phyloP scores from a whole-genome alignment of 2,329 filamentous ascomycete genomes.

The Bisporella sp. region DNA sequence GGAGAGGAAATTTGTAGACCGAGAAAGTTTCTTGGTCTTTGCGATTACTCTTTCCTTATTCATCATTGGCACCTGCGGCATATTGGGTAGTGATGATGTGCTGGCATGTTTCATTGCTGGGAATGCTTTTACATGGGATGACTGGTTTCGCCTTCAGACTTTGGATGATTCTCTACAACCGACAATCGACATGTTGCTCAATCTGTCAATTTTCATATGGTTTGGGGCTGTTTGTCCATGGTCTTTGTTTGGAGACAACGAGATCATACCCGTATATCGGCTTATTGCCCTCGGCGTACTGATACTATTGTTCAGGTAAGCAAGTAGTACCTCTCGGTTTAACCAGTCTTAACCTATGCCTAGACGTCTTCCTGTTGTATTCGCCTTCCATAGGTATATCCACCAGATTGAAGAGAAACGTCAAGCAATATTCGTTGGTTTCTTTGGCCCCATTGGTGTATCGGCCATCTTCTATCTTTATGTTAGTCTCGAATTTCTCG shows the following conservation, averaged over 20 bases:
- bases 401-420: slow-evolving; percentile 68
- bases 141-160: slow-evolving; percentile 88
- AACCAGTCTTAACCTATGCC: slow-evolving; percentile 1
- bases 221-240: slow-evolving; percentile 82
- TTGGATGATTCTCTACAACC: slow-evolving; percentile 88
- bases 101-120: slow-evolving; percentile 89
- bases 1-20: slow-evolving; percentile 58
- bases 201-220: slow-evolving; percentile 78
- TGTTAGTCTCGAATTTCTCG: slow-evolving; percentile 69
- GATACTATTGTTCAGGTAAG: slow-evolving; percentile 61
- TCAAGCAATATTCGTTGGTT: slow-evolving; percentile 81
- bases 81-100: slow-evolving; percentile 85
- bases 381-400: slow-evolving; percentile 66
- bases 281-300: slow-evolving; percentile 68
- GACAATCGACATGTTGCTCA: slow-evolving; percentile 90
- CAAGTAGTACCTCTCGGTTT: background rate
- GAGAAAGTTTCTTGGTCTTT: slow-evolving; percentile 41
- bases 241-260: slow-evolving; percentile 59
- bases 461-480: slow-evolving; percentile 88
- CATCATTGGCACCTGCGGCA: slow-evolving; percentile 82
- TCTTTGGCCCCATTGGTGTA: slow-evolving; percentile 89
- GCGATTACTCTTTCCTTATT: slow-evolving; percentile 77
- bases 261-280: slow-evolving; percentile 65
- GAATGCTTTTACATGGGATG: slow-evolving; percentile 86
- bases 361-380: slow-evolving; percentile 65